Evolutionary conservation across 2,329 filamentous ascomycete genomes (phyloP), one percentile per base, ranked within the genome.

Genomic region (Calonectria pauciramosa): DNA sequence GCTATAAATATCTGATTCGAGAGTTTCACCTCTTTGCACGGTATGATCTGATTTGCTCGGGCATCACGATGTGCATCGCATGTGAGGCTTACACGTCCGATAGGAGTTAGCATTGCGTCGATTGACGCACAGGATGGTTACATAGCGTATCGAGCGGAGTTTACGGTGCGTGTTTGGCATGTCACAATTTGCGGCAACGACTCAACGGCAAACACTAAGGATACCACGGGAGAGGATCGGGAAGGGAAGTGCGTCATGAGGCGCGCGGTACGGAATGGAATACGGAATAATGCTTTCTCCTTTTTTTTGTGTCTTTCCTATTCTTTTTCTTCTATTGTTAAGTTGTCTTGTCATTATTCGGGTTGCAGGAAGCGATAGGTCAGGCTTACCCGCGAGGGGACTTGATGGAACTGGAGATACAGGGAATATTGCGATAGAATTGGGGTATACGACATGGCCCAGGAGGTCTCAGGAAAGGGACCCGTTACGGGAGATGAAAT

Each of bases 1-100:
- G 68, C 69, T 67, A 71, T 34, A 70, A 68, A 67, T 66, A 73
- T 74, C 72, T 75, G 52, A 70, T 75, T 75, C 77, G 65, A 70
- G 65, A 67, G 59, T 71, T 59, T 47, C 26, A 32, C 72, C 56
- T 71, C 70, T 79, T 56, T 74, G 70, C 72, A 79, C 47, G 77
- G 79, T 78, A 80, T 49, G 75, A n/a, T 34, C 49, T 56, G 68
- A 70, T 65, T 52, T 59, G 54, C 41, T 32, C 38, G 54, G 51
- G 38, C 47, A 47, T 70, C 60, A 56, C 32, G 67, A 59, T 41
- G 52, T 44, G 44, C 64, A 36, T 59, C 47, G 56, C 56, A 65
- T 56, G 34, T 49, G 56, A 66, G 64, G 67, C 71, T 73, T 36
- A 73, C 65, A 63, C 38, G 52, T 13, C 44, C 59, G 36, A 65